Base-by-base conservation (phyloP, 352 stramenopile species). In the Phytopythium vexans region DNA sequence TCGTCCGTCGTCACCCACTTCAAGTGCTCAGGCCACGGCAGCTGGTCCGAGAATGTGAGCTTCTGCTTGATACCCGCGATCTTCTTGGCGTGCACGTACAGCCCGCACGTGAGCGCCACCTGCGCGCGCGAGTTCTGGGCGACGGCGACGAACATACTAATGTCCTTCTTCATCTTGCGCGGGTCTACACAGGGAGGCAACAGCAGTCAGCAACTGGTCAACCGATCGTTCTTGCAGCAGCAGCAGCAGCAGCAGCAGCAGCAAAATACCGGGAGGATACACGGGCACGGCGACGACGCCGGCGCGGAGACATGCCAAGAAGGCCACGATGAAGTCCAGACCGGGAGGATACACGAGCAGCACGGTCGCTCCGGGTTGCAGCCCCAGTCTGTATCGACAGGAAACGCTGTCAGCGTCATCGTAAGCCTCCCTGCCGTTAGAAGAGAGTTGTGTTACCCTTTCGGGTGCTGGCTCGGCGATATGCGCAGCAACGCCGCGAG, bases 301-400 rank as follows among this genome's bases (percentile, higher is more conserved):
- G 11, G 88, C 88, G 15, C 88, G 90, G 21, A 99, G 61, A 67
- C 97, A 99, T 1, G 93, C 96, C 10, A 99, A 58, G 60, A 99
- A 99, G 3, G 94, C 79, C 31, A 99, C 72, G 32, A 99, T 98
- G 59, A 99, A 99, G 49, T 99, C 93, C 8, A 99, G 77, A 0
- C 86, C 96, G 8, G 98, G 98, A 32, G 96, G 94, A 63, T 99
- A 99, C 32, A 99, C 96, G 21, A 99, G 79, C 37, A 99, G 65
- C 15, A 97, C 90, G 36, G 79, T 82, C 41, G 95, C 82, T 8
- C 84, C 91, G 16, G 68, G 56, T 42, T 82, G 72, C 11, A 93
- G 43, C 1, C 73, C 76, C 35, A 92, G 51, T 36, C 84, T 92
- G 52, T 8, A 42, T 41, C 9, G 12, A 14, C 33, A 56, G 14